Percentiles rank a stretch among this genome's conserved stretches.
Evolutionary conservation across 1,284 basidiomycete genomes (phyloP).

Genomic region (Malassezia caprae): DNA sequence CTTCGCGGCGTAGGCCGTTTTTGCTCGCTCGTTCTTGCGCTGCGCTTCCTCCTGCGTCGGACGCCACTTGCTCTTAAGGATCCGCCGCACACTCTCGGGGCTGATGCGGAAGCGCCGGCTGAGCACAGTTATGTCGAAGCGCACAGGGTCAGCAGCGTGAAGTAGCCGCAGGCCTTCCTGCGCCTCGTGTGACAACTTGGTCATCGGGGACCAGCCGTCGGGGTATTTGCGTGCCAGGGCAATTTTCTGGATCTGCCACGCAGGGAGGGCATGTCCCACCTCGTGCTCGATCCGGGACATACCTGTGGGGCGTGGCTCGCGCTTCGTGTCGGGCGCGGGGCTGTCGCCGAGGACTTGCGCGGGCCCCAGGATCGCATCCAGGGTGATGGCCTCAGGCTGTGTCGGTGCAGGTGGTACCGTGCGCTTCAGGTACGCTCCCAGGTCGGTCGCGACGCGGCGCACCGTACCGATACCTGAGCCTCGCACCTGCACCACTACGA

Average conservation of each 20-base stretch:
- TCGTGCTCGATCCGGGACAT: constrained; percentile 37
- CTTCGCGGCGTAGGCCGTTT: not conserved
- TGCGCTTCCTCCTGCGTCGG: constrained; percentile 3
- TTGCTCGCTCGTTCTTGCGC: constrained; percentile 15
- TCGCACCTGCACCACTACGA: constrained; percentile 38
- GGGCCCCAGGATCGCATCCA: constrained; percentile 34
- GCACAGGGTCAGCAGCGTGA: constrained; percentile 36
- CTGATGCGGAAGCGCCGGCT: constrained; percentile 34
- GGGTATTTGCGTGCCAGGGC: constrained; percentile 33
- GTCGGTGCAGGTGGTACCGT: constrained; percentile 7
- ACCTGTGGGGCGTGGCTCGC: constrained; percentile 26
- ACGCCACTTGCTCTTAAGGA: constrained; percentile 23
- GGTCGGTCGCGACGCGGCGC: constrained; percentile 27
- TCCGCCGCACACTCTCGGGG: constrained; percentile 35
- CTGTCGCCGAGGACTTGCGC: not conserved
- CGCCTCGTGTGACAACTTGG: constrained; percentile 40
- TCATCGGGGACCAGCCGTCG: constrained; percentile 41
- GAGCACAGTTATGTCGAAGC: constrained; percentile 25
- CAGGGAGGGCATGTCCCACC: constrained; percentile 25
- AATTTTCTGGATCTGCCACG: constrained; percentile 34
- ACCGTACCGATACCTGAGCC: constrained; percentile 30
- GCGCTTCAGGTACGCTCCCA: constrained; percentile 21
- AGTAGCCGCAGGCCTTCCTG: constrained; percentile 39
- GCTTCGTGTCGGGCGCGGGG: not conserved
- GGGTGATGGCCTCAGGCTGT: constrained; percentile 1